Evolutionary conservation across 2,329 filamentous ascomycete genomes (phyloP).

Genomic region (Cyphellophora europaea): DNA sequence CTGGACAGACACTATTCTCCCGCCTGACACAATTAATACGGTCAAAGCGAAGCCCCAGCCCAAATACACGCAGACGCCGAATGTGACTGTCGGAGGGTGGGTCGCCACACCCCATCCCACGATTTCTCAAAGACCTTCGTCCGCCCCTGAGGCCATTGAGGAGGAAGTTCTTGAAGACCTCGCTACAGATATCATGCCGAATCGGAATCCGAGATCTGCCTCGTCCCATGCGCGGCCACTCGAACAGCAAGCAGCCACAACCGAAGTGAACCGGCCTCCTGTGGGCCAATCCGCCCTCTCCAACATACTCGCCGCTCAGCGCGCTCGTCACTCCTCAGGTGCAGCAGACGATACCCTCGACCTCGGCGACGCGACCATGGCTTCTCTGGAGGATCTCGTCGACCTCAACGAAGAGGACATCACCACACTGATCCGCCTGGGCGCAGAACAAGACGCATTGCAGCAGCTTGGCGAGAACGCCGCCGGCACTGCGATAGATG

Average conservation of each 20-base stretch:
- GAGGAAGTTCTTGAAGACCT: constrained; percentile 19
- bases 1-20: constrained; percentile 38
- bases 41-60: constrained; percentile 4
- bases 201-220: too few relatives aligned
- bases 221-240: constrained; percentile 8
- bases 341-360: constrained; percentile 22
- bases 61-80: constrained; percentile 18
- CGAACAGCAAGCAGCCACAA: constrained; percentile 23
- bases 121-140: constrained; percentile 1
- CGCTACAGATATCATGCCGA: constrained; percentile 6
- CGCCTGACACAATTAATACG: constrained; percentile 22
- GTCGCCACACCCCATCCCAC: constrained; percentile 19
- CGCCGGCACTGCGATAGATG: not conserved
- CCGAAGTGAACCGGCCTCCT: constrained; percentile 28
- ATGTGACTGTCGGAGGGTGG: constrained; percentile 19
- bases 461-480: constrained; percentile 1
- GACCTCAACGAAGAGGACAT: constrained; percentile 16
- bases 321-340: constrained; percentile 8
- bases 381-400: constrained; percentile 33
- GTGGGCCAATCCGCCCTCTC: constrained; percentile 33
- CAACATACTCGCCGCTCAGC: constrained; percentile 30
- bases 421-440: constrained; percentile 18
- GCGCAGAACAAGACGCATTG: constrained; percentile 20
- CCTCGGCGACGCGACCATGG: constrained; percentile 35
- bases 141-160: constrained; percentile 11